Evolutionary conservation across 345 rosid genomes (phyloP).

Genomic region (Gossypioides kirkii): DNA sequence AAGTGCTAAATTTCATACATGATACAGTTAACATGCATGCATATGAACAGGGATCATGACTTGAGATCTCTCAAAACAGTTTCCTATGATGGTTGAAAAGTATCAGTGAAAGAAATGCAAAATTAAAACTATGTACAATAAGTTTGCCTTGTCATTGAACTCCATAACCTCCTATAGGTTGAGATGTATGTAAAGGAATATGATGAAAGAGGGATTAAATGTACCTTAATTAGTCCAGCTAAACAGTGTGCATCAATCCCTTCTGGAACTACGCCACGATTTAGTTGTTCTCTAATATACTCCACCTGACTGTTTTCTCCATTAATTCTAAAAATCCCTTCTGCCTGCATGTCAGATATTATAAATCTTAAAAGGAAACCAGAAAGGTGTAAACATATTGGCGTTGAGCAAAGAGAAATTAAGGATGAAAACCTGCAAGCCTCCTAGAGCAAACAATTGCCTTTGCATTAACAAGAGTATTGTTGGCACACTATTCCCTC

Average conservation of each 20-base stretch:
- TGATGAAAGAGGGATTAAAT: conserved; percentile 1
- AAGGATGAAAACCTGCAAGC: conserved; percentile 55
- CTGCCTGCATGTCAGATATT: conserved; percentile 40
- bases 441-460: conserved; percentile 73
- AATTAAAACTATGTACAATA: background rate
- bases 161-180: background rate
- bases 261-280: conserved; percentile 66
- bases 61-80: background rate
- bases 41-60: background rate
- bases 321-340: conserved; percentile 84
- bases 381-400: background rate
- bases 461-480: conserved; percentile 86
- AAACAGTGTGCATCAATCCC: conserved; percentile 80
- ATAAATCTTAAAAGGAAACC: background rate
- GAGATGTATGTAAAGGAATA: background rate
- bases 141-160: background rate
- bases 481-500: conserved; percentile 87
- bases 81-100: background rate
- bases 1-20: background rate
- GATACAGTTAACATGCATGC: background rate
- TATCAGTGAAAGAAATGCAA: background rate
- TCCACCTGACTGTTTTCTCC: conserved; percentile 87
- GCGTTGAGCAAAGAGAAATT: background rate
- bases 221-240: conserved; percentile 63
- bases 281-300: conserved; percentile 71